Evolutionary conservation across 257 asterid species (phyloP).

Genomic region (Prunella vulgaris): DNA sequence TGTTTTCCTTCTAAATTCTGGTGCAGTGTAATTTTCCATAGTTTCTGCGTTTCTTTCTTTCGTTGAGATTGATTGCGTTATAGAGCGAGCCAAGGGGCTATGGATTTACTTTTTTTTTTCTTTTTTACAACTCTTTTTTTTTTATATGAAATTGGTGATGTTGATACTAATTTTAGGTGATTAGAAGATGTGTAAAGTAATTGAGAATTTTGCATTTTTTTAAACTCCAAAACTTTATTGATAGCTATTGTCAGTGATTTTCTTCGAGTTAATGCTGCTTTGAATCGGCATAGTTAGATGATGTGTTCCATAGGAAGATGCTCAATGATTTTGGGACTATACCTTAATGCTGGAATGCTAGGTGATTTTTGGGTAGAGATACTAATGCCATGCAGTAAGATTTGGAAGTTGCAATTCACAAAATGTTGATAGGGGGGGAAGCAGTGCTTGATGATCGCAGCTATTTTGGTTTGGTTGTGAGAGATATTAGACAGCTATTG

Average conservation of each 20-base stretch:
- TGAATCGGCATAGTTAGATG: background rate
- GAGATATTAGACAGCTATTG: too few species aligned
- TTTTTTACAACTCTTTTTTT: background rate
- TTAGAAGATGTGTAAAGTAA: conserved; percentile 5
- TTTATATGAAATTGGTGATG: background rate
- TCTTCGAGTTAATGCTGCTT: background rate
- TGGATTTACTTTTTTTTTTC: background rate
- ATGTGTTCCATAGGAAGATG: background rate
- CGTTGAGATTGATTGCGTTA: background rate
- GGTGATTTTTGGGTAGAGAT: background rate
- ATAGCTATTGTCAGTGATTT: background rate
- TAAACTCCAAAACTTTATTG: background rate
- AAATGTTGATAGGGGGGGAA: background rate
- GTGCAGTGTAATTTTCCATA: background rate
- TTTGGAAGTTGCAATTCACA: background rate
- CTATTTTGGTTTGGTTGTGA: too few species aligned
- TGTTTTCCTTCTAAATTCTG: background rate
- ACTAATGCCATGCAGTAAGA: background rate
- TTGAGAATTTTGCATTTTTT: background rate
- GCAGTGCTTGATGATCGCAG: too few species aligned
- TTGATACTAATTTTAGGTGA: conserved; percentile 24
- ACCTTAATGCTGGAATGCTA: background rate
- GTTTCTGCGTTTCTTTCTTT: background rate
- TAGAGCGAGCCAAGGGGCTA: background rate
- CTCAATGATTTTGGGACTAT: background rate